Percentiles rank a stretch among this genome's conserved stretches.
Conservation (phyloP, 1,284 basidiomycete species). For the Bothia castanella region DNA sequence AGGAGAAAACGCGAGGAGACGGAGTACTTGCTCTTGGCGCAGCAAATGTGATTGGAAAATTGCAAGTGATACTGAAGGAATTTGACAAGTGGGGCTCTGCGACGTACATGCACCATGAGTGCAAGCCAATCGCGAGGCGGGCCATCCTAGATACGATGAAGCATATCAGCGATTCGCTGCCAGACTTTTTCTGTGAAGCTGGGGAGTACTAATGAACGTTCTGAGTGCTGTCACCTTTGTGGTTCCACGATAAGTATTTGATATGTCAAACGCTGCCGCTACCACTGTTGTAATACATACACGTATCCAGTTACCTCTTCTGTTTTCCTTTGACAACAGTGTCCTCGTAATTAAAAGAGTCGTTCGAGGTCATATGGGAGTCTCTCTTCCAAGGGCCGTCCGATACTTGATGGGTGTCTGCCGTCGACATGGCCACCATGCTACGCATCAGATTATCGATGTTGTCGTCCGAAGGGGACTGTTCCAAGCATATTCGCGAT, state of each 20-base stretch:
- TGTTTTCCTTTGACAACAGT: slow-evolving; percentile 30
- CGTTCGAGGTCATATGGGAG: slow-evolving; percentile 6
- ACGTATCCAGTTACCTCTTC: slow-evolving; percentile 12
- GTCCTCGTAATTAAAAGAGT: slow-evolving; percentile 25
- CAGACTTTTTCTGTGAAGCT: slow-evolving; percentile 52
- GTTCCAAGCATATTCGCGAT: slow-evolving; percentile 50
- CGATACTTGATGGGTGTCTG: slow-evolving; percentile 11
- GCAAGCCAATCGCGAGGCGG: slow-evolving; percentile 51
- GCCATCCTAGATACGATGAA: slow-evolving; percentile 52
- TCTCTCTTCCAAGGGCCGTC: slow-evolving; percentile 32
- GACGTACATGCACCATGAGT: slow-evolving; percentile 71
- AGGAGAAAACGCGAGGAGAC: slow-evolving; percentile 60
- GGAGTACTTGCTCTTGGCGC: slow-evolving; percentile 50
- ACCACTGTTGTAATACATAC: no score
- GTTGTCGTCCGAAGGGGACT: slow-evolving; percentile 50
- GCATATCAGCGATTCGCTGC: slow-evolving; percentile 50
- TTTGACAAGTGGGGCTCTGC: slow-evolving; percentile 64
- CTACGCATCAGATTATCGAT: slow-evolving; percentile 62
- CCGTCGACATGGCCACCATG: slow-evolving; percentile 47
- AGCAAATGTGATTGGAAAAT: slow-evolving; percentile 59
- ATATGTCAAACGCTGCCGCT: no score
- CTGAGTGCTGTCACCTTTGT: no score
- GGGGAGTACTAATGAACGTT: slow-evolving; percentile 33
- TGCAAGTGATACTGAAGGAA: slow-evolving; percentile 56
- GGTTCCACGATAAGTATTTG: no score